phyloP scores from a whole-genome alignment of 441 rosid species.

The Caryocar brasiliense region DNA sequence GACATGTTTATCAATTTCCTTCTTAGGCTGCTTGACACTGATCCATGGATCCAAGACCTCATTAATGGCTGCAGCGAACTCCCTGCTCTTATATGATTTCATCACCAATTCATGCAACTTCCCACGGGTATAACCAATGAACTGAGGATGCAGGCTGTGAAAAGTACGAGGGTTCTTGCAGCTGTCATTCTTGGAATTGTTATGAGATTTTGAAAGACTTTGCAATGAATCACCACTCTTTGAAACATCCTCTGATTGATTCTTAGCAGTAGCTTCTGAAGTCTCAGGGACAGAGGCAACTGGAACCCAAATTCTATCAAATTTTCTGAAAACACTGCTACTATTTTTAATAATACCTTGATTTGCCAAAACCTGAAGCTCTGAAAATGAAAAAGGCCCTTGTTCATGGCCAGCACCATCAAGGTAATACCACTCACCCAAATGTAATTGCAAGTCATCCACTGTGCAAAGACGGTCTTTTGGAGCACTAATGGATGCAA shows the following conservation, averaged over 20 bases:
- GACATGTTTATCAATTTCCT: conserved; percentile 66
- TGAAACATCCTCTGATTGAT: conserved; percentile 21
- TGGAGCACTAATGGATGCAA: conserved; percentile 39
- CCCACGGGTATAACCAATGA: conserved; percentile 86
- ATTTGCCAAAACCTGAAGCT: conserved; percentile 65
- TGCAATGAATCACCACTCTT: conserved; percentile 31
- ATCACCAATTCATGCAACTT: conserved; percentile 93
- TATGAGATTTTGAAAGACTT: conserved; percentile 25
- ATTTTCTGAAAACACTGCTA: conserved; percentile 85
- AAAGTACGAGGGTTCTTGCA: conserved; percentile 31
- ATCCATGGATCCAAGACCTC: conserved; percentile 99
- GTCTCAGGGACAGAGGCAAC: conserved; percentile 34
- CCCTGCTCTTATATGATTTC: conserved; percentile 94
- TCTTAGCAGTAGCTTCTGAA: conserved; percentile 34
- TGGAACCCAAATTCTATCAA: conserved; percentile 91
- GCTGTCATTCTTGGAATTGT: conserved; percentile 20
- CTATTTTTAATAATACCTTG: conserved; percentile 52
- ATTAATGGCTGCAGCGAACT: conserved; percentile 92
- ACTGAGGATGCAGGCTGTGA: conserved; percentile 80
- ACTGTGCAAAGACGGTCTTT: conserved; percentile 59
- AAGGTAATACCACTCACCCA: conserved; percentile 94
- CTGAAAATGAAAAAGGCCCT: conserved; percentile 73
- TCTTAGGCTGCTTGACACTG: conserved; percentile 87
- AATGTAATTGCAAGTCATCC: conserved; percentile 71
- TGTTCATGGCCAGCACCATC: conserved; percentile 93